These are phyloP conservation scores for Populus ilicifolia DNA, from an alignment of 345 rosid genomes.

Conservation along the genomic window DNA sequence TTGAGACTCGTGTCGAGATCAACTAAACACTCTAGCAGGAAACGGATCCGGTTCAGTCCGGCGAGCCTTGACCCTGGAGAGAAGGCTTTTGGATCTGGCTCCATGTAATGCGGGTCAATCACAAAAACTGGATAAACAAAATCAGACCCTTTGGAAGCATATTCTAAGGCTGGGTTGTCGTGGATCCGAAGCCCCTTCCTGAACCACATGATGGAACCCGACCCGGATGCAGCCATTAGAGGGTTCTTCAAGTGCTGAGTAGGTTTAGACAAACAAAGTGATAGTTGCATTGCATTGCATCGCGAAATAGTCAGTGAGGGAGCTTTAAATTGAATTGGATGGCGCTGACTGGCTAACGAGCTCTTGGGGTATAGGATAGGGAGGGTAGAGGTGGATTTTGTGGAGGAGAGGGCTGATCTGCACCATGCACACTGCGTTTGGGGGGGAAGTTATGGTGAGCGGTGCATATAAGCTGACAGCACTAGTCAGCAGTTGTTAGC, in stretches of 20 bases:
- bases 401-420: no score
- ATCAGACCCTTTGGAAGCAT: conserved; percentile 47
- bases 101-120: conserved; percentile 86
- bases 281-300: conserved; percentile 7
- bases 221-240: conserved; percentile 39
- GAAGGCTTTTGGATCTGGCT: conserved; percentile 55
- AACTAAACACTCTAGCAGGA: conserved; percentile 68
- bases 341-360: no score
- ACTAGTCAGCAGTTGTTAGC: no score
- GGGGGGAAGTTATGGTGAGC: no score
- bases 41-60: conserved; percentile 73
- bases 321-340: no score
- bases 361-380: no score
- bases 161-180: conserved; percentile 83
- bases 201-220: conserved; percentile 82
- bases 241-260: conserved; percentile 7
- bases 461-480: no score
- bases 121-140: conserved; percentile 75
- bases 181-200: conserved; percentile 89
- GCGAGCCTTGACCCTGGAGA: conserved; percentile 73
- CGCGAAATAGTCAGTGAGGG: no score
- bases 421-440: no score
- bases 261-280: conserved; percentile 8
- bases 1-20: conserved; percentile 62
- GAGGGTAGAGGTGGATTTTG: no score